These are phyloP conservation scores for Lagenidium sp. DNA, from an alignment of 352 stramenopile genomes.

Conservation along the genomic window DNA sequence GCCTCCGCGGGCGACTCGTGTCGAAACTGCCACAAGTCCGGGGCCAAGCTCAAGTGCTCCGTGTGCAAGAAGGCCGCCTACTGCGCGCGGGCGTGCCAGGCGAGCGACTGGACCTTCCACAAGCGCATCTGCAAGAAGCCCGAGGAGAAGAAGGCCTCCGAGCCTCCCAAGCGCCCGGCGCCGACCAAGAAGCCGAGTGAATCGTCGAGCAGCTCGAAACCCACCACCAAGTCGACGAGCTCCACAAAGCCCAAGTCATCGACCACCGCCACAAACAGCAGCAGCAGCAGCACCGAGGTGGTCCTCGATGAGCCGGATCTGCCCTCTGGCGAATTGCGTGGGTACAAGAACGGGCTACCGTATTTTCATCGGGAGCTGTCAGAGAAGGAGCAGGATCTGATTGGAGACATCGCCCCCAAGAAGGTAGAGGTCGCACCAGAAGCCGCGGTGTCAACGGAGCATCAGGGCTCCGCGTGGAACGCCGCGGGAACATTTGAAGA, in stretches of 20 bases:
- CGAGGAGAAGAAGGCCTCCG: slow-evolving; percentile 37
- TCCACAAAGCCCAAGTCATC: slow-evolving; percentile 15
- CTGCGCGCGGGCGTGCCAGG: slow-evolving; percentile 70
- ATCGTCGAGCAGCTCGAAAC: slow-evolving; percentile 7
- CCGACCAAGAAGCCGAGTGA: slow-evolving; percentile 7
- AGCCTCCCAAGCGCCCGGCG: slow-evolving; percentile 12
- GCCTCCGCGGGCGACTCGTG: slow-evolving; percentile 19
- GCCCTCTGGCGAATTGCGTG: slow-evolving; percentile 34
- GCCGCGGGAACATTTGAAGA: slow-evolving; percentile 89
- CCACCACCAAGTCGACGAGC: slow-evolving; percentile 12
- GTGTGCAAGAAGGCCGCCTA: slow-evolving; percentile 84
- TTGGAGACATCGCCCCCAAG: slow-evolving; percentile 92
- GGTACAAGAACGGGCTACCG: slow-evolving; percentile 80
- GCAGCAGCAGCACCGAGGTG: slow-evolving; percentile 30
- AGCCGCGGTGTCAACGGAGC: slow-evolving; percentile 15
- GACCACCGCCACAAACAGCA: slow-evolving; percentile 16
- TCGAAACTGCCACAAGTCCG: slow-evolving; percentile 69
- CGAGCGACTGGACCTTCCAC: slow-evolving; percentile 82
- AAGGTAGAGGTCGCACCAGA: slow-evolving; percentile 52
- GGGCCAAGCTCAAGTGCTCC: slow-evolving; percentile 81
- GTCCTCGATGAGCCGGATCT: slow-evolving; percentile 64
- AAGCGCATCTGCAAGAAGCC: slow-evolving; percentile 85
- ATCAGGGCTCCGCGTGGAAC: slow-evolving; percentile 89
- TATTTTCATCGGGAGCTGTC: slow-evolving; percentile 98
- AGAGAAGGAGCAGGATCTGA: slow-evolving; percentile 93